A percentile compares a stretch with the other conserved stretches of the same genome.
Conservation (phyloP, 345 rosid species). For the Excoecaria agallocha region DNA sequence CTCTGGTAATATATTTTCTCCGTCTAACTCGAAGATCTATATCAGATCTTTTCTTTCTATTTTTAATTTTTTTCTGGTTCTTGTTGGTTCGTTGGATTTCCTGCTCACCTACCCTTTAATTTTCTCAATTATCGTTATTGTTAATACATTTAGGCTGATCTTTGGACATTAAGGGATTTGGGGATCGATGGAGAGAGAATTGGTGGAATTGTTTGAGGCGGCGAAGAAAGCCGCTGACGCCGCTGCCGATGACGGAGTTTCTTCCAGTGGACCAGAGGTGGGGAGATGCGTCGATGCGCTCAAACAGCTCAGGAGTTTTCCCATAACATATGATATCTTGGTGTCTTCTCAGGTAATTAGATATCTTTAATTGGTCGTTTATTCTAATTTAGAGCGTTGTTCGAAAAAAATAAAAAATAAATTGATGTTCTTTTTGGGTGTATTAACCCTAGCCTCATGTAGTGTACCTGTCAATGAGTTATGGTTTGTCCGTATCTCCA, state of each 20-base stretch:
- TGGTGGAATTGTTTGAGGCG: slow-evolving; percentile 73
- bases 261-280: slow-evolving; percentile 58
- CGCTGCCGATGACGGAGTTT: slow-evolving; percentile 48
- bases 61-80: background rate
- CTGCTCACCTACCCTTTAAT: background rate
- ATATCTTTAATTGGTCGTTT: background rate
- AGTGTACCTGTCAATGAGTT: background rate
- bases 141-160: background rate
- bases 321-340: slow-evolving; percentile 67
- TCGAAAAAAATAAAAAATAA: background rate
- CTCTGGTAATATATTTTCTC: background rate
- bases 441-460: background rate
- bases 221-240: slow-evolving; percentile 92
- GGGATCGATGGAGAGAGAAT: slow-evolving; percentile 61
- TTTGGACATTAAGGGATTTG: background rate
- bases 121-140: background rate
- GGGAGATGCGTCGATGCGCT: slow-evolving; percentile 67
- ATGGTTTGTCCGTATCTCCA: background rate
- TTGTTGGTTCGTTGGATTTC: background rate
- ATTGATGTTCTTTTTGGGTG: background rate
- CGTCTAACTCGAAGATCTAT: background rate
- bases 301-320: slow-evolving; percentile 57
- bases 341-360: slow-evolving; percentile 61
- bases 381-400: background rate
- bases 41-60: background rate